Evolutionary conservation across 2,329 filamentous ascomycete genomes (phyloP), one percentile per base, ranked within the genome.

Genomic region (Pseudocercospora cruenta): DNA sequence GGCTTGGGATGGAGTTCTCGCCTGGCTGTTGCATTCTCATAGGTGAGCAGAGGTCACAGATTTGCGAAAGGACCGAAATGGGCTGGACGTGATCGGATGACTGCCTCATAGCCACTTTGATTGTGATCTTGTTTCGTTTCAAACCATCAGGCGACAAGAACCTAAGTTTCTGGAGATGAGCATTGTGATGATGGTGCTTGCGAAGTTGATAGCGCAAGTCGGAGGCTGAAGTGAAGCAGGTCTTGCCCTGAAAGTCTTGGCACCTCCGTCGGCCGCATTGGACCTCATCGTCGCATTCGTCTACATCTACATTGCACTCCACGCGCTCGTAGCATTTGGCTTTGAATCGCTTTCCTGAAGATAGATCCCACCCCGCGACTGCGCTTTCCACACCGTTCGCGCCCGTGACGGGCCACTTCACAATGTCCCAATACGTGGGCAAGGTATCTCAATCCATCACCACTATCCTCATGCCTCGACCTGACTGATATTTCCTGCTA

Each of bases 391-490:
- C 9, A 7, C 39, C 14, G 14, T 21, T 16, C 24, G n/a, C 33
- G 31, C 55, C 55, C 22, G 4, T 6, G 4, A 26, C 1, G 28
- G 55, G 55, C 24, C 28, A 16, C 28, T 68, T 74, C 2, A 81
- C 65, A 67, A 94, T 94, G 91, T 94, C 91, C 73, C 91, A 93
- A 85, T 90, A 87, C 71, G 82, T 93, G 76, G 91, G 91, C 75
- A 83, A 90, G 79, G 91, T 94, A 86, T 76, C 12, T 59, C 7
- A 45, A 49, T 26, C 33, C 36, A 45, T 21, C 22, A 28, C n/a
- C 47, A 28, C 47, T 22, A 43, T 39, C 8, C 49, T 36, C n/a
- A 6, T n/a, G 7, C 16, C 39, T 58, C 39, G 0, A 10, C 16
- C 49, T 28, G 26, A 60, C 36, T 60, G 7, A 60, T 22, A 1